Base-by-base conservation (phyloP, 1,284 basidiomycete genomes). In the Lignosus rhinocerotis region DNA sequence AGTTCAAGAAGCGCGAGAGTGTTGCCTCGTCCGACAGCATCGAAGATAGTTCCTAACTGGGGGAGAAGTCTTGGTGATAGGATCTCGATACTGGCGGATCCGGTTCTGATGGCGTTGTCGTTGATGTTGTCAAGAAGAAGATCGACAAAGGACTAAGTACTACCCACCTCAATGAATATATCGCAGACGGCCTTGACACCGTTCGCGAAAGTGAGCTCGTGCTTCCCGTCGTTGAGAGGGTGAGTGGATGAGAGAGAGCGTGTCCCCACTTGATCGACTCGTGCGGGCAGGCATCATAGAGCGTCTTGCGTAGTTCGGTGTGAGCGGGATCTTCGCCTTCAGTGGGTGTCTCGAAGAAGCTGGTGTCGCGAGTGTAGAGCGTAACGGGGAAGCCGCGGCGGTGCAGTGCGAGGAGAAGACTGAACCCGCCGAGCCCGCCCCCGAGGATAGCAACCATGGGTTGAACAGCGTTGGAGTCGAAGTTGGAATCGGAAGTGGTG, bases 101-200 rank as follows among this genome's bases (percentile, higher is more conserved):
- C 36, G 16, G 36, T 6, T 25, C 25, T 25, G 2, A 11, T 16
- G 16, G 36, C 36, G 10, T 38, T 16, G 16, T 2, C 36, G 10
- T 38, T 16, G 16, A 16, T 6, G 36, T 11, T 10, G 36, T 38
- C 39, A 11, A 42, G 14, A n/a, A 6, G 17, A n/a, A 2, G 16
- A 8, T 42, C n/a, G 39, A n/a, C 2, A 12, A 42, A 3, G 1
- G 39, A 8, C 8, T 8, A 2, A 17, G 3, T 42, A n/a, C 8
- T 21, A 14, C 79, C 78, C 25, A 25, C 2, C 16, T 79, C 80
- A 17, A 81, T 66, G 30, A 80, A 66, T 38, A 78, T 12, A 25
- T 52, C 56, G 3, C 31, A 44, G 21, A 48, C 38, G 9, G 51
- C 39, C 16, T 39, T 34, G 9, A 48, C 17, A n/a, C 56, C 56